Conservation (phyloP, 176 grass and related monocot genomes). For the Carex myosuroides region DNA sequence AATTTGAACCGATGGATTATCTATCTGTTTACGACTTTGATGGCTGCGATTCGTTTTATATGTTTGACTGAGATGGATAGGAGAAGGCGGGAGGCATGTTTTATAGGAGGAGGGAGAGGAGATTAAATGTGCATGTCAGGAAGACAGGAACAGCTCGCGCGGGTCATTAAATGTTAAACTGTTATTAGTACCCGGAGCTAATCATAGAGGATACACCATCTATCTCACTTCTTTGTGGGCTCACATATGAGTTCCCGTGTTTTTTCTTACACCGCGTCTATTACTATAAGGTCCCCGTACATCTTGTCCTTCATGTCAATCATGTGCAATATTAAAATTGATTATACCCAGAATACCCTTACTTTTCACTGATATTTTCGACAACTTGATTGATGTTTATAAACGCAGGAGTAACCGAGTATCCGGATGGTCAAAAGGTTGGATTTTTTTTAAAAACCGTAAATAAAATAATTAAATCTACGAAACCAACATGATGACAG, state of each 20-base stretch:
- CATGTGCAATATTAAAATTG: not conserved
- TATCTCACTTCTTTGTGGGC: not conserved
- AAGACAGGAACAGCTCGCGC: not conserved
- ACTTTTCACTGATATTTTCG: not conserved
- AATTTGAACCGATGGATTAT: not conserved
- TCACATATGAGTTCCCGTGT: not conserved
- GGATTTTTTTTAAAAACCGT: no score
- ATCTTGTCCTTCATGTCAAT: not conserved
- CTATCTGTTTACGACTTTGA: not conserved
- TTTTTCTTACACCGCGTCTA: not conserved
- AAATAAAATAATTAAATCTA: no score
- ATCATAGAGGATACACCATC: not conserved
- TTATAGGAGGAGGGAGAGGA: not conserved
- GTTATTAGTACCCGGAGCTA: not conserved
- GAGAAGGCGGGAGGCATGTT: conserved; percentile 5
- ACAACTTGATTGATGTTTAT: not conserved
- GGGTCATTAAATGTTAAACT: not conserved
- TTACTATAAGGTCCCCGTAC: no score
- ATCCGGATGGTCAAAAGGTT: not conserved
- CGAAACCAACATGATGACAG: no score
- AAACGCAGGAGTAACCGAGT: no score
- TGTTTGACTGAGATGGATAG: not conserved
- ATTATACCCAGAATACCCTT: not conserved
- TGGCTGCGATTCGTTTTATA: not conserved
- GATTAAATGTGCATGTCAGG: not conserved